A percentile compares a stretch with the other conserved stretches of the same genome.
phyloP scores from a whole-genome alignment of 192 early-diverging fungal genomes.

The Podila epigama region DNA sequence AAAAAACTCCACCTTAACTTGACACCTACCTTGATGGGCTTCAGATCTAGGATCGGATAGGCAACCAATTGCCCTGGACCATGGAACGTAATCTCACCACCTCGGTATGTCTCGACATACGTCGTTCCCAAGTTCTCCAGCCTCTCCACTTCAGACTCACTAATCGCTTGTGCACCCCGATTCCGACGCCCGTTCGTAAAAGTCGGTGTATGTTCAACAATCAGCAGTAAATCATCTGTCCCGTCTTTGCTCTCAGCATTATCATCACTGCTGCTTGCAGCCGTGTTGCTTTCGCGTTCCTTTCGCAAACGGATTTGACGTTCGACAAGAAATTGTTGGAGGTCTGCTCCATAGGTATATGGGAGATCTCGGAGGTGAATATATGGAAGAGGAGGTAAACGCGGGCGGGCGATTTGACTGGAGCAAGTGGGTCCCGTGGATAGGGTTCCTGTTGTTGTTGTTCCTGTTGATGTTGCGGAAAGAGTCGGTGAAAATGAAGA shows the following conservation, averaged over 20 bases:
- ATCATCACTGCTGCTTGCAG: not conserved
- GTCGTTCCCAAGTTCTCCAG: conserved; percentile 73
- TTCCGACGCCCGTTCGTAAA: conserved; percentile 92
- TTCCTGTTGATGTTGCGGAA: not conserved
- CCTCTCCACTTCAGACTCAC: conserved; percentile 56
- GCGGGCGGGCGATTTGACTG: conserved; percentile 28
- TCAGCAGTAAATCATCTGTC: conserved; percentile 62
- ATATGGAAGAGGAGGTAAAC: conserved; percentile 34
- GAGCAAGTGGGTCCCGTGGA: conserved; percentile 4
- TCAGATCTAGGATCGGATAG: conserved; percentile 90
- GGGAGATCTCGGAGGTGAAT: conserved; percentile 46
- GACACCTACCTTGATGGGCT: conserved; percentile 67
- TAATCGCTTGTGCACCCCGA: conserved; percentile 53
- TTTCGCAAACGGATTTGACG: conserved; percentile 42
- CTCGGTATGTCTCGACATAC: conserved; percentile 80
- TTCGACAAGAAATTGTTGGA: conserved; percentile 37
- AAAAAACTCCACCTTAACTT: too few species aligned
- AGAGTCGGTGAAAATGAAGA: not conserved
- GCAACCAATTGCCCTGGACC: conserved; percentile 97
- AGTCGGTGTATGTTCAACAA: conserved; percentile 88
- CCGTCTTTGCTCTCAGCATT: conserved; percentile 12
- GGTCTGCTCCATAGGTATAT: conserved; percentile 23
- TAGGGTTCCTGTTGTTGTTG: not conserved
- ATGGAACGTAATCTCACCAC: conserved; percentile 96
- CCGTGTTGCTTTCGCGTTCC: conserved; percentile 1